Base-by-base conservation (phyloP, 2,329 filamentous ascomycete species). In the Trichophyton rubrum region DNA sequence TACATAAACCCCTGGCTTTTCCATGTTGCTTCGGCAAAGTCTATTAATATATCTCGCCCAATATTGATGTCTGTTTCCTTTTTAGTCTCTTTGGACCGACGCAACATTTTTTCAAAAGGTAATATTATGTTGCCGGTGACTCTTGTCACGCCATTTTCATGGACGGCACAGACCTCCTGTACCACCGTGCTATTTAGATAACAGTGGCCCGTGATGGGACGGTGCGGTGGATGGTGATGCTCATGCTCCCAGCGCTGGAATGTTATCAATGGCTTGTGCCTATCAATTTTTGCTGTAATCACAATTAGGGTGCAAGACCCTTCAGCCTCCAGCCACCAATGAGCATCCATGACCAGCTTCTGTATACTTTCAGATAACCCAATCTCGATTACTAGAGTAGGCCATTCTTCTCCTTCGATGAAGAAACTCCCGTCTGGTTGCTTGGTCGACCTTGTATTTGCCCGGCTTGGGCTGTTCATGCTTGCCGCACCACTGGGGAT, bases 301-400 rank as follows among this genome's bases (percentile, higher is more conserved):
- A 49, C 61, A 24, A 62, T 24, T 8, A 58, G 24, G 22, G 47
- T 43, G 1, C 20, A 13, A 43, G 61, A 62, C 17, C 15, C n/a
- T 15, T 51, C 61, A 27, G 27, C 53, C 45, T 62, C 61, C 0
- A 62, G 55, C 61, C 61, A 62, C 33, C 41, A 40, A 22, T 62
- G 59, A 13, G 61, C 61, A 22, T 62, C 61, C 24, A 62, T 45
- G 20, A 59, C 61, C 7, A 62, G 40, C 43, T 60, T 58, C 11
- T n/a, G n/a, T 22, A 45, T 35, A 3, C 4, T 8, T 27, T 62
- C 59, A 7, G 59, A 49, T 49, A 53, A n/a, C 9, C 61, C 55
- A 2, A 59, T 47, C 30, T 60, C 59, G 4, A 62, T 20, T 15
- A 59, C 35, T 8, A 60, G 13, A 13, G 53, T 59, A 2, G 55